These are phyloP conservation scores for Pseudogymnoascus sp. DNA, from an alignment of 2,329 filamentous ascomycete genomes.

Conservation along the genomic window DNA sequence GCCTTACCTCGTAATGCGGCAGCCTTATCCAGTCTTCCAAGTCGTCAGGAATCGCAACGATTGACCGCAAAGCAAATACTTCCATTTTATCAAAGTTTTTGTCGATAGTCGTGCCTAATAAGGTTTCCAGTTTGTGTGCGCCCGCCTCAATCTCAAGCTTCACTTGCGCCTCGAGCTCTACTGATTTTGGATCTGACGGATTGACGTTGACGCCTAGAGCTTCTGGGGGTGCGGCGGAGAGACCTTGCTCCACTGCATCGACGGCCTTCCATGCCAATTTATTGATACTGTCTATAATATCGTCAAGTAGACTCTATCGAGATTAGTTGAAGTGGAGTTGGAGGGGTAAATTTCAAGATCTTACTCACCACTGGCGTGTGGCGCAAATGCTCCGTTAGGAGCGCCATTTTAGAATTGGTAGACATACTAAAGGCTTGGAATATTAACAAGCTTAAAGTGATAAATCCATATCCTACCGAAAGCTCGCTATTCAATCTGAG, in stretches of 20 bases:
- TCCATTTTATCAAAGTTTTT: conserved; percentile 81
- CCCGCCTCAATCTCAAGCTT: conserved; percentile 78
- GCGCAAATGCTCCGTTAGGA: conserved; percentile 91
- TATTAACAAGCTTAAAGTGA: background rate
- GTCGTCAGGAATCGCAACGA: conserved; percentile 65
- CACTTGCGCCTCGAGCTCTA: conserved; percentile 37
- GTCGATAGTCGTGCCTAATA: conserved; percentile 73
- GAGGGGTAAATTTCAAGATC: background rate
- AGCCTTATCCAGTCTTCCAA: conserved; percentile 70
- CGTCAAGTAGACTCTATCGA: conserved; percentile 78
- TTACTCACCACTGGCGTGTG: conserved; percentile 78
- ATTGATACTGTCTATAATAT: conserved; percentile 96
- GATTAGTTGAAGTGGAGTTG: conserved; percentile 12
- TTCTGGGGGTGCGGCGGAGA: conserved; percentile 64
- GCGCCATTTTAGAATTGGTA: conserved; percentile 39
- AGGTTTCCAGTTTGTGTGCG: conserved; percentile 73
- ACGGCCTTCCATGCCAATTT: conserved; percentile 85
- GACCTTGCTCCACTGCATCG: conserved; percentile 75
- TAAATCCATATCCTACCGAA: conserved; percentile 3
- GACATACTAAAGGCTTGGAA: conserved; percentile 20
- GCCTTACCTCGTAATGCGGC: conserved; percentile 67
- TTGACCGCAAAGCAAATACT: conserved; percentile 84
- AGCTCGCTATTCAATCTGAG: background rate
- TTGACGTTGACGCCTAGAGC: conserved; percentile 68
- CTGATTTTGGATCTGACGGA: conserved; percentile 35